Conservation (phyloP, 78 protist species). For the Dictyostelium intermedium region DNA sequence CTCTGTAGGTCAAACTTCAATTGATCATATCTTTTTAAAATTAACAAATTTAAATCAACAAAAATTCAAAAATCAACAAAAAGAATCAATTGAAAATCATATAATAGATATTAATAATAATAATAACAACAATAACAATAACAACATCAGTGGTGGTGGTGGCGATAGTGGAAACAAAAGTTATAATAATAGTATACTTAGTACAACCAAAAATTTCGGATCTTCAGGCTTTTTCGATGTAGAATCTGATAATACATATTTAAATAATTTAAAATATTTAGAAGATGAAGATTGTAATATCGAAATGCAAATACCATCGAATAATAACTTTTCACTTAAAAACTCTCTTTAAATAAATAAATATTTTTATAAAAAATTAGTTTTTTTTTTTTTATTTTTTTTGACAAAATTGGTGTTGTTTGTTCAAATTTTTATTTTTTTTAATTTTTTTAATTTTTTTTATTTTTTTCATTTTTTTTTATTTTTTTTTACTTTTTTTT, state of each 20-base stretch:
- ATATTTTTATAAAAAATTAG: no score
- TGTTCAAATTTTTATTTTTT: no score
- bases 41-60: slow-evolving; percentile 12
- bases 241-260: background rate
- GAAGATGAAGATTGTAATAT: background rate
- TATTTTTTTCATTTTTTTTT: no score
- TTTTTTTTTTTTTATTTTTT: background rate
- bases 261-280: background rate
- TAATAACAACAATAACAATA: background rate
- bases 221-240: background rate
- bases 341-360: background rate
- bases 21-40: slow-evolving; percentile 48
- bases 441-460: no score
- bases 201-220: background rate
- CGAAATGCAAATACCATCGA: background rate
- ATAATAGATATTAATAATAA: background rate
- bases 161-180: no score
- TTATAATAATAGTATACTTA: background rate
- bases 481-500: no score
- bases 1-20: slow-evolving; percentile 27
- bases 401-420: no score
- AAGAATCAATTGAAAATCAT: background rate
- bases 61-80: background rate
- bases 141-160: background rate
- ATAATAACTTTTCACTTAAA: background rate